Base-by-base conservation (phyloP, 345 rosid species). In the Linum trigynum region DNA sequence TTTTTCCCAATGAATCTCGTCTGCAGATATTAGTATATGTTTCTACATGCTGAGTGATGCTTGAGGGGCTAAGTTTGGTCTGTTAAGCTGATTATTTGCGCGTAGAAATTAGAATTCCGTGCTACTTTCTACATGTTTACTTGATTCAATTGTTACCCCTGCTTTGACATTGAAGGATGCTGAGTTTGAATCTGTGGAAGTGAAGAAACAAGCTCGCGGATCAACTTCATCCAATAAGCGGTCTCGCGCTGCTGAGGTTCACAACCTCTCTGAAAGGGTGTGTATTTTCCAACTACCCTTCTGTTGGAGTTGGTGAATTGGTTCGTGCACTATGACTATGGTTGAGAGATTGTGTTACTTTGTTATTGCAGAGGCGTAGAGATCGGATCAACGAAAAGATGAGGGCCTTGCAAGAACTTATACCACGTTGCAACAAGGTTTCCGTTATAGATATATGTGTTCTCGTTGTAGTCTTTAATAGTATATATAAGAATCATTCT, bases 241-340 rank as follows among this genome's bases (percentile, higher is more conserved):
- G 59, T 66, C 77, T 61, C 92, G 99, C 14, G 95, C 97, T 68
- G 97, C 99, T 6, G 82, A 94, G 78, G 95, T 94, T 77, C 99
- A 94, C 76, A 90, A 94, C 73, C 88, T 86, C 71, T 94, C 99
- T 0, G 99, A 94, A 70, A 86, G 99, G 90, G 99, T 94, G 38
- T 35, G 87, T 77, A 3, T 39, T 57, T 41, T 3, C 3, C 3
- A 37, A 9, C 23, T 41, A 39, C 4, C 61, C 35, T 16, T 2
- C 11, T 7, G 42, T 61, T 11, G 7, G 32, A 7, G 63, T 68
- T 63, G 7, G 48, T 32, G 51, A 51, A 35, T 61, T 40, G 55
- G 38, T 63, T 53, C 42, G 6, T 65, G 62, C 12, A 23, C 32
- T 23, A 23, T 23, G 61, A 55, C 37, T 59, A 17, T 59, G 8